Base-by-base conservation (phyloP, 345 rosid species). In the Turritis glabra region DNA sequence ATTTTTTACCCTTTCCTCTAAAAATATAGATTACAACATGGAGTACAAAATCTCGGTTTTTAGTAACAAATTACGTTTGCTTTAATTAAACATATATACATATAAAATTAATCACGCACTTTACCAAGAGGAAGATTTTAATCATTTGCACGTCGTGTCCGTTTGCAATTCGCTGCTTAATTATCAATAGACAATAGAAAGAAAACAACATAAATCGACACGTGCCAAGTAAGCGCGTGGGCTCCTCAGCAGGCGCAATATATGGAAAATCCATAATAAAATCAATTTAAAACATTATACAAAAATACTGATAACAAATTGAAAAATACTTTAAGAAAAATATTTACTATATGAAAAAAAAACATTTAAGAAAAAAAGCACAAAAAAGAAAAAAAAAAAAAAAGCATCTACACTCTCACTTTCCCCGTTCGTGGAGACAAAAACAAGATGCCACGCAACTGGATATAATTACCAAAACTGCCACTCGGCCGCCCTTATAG, bases 401-500 rank as follows among this genome's bases (percentile, higher is more conserved):
- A 41, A 7, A 51, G n/a, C 1, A 7, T 40, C 37, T 38, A 21
- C n/a, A 38, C 46, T n/a, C 44, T 22, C 44, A 15, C 21, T 68
- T 51, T 43, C 64, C 57, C 15, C 22, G 41, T 17, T 54, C 66
- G 75, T 76, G 80, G 80, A 69, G 66, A 76, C 76, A 77, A 64
- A 57, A 44, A 17, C 2, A 63, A 56, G 29, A 56, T 12, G 76
- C 67, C 80, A 77, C 76, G 67, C 56, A 47, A 26, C 23, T 5
- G 1, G 8, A 0, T 1, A 0, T 15, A 32, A 46, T 55, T 56
- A 77, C 72, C 2, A 22, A 35, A 47, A 64, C 19, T 77, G 37
- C 76, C 76, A 64, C 72, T 77, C 26, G 29, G 76, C 80, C 67
- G 76, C 73, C 74, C 18, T 40, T n/a, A 12, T 4, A 76, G 80